Percentiles rank a stretch among this genome's conserved stretches.
phyloP scores from a whole-genome alignment of 73 alveolate species.

The Tetrahymena borealis region DNA sequence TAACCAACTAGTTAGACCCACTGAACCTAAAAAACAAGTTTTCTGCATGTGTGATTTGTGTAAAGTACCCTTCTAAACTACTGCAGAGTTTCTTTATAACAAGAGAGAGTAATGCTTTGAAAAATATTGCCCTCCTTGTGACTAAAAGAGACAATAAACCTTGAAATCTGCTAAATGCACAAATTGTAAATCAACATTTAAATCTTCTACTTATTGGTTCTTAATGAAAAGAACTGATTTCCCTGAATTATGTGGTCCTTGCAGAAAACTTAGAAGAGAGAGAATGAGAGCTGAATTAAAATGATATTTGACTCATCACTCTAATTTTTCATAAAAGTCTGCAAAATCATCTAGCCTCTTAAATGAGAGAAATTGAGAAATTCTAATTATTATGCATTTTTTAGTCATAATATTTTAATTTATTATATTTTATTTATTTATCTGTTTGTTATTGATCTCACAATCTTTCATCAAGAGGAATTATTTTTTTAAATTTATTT shows the following conservation, averaged over 20 bases:
- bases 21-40: constrained; percentile 8
- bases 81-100: constrained; percentile 10
- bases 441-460: too few relatives aligned
- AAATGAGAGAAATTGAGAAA: too few relatives aligned
- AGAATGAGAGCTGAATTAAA: not conserved
- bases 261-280: constrained; percentile 15
- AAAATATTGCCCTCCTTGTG: constrained; percentile 48
- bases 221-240: constrained; percentile 44
- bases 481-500: too few relatives aligned
- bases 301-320: not conserved
- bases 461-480: too few relatives aligned
- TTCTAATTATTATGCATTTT: too few relatives aligned
- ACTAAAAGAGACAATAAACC: constrained; percentile 34
- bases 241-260: constrained; percentile 50
- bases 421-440: too few relatives aligned
- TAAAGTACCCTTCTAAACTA: constrained; percentile 48
- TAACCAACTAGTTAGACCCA: not conserved
- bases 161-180: constrained; percentile 42
- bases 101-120: constrained; percentile 31
- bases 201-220: constrained; percentile 47
- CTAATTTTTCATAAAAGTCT: too few relatives aligned
- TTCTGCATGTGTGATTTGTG: constrained; percentile 61
- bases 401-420: too few relatives aligned
- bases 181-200: constrained; percentile 45
- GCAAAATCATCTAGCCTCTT: too few relatives aligned